Evolutionary conservation across 2,329 filamentous ascomycete species (phyloP).

Genomic region (Colletotrichum lini): DNA sequence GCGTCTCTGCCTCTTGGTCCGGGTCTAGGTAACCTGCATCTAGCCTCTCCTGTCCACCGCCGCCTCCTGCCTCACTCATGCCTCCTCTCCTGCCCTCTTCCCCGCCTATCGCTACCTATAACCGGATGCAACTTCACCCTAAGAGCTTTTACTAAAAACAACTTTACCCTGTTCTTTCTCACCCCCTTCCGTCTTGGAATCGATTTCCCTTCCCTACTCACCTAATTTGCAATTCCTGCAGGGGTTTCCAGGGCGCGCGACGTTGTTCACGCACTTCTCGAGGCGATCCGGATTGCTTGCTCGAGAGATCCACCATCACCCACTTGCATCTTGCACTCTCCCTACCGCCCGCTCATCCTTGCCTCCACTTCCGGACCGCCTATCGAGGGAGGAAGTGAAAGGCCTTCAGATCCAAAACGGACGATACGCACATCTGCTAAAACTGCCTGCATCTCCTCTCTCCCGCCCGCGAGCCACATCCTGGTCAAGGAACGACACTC

Average conservation of each 20-base stretch:
- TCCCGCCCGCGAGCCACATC: conserved; percentile 27
- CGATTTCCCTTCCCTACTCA: background rate
- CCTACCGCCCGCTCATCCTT: conserved; percentile 6
- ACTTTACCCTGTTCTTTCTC: conserved; percentile 17
- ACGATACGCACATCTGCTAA: conserved; percentile 28
- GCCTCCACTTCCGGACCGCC: conserved; percentile 28
- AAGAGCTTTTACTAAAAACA: background rate
- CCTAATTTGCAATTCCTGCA: conserved; percentile 26
- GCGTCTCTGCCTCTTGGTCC: background rate
- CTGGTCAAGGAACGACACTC: conserved; percentile 19
- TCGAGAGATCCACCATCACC: conserved; percentile 24
- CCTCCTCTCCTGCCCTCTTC: background rate
- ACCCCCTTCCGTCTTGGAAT: conserved; percentile 12
- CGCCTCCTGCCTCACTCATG: background rate
- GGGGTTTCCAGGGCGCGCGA: conserved; percentile 4
- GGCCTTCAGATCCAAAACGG: conserved; percentile 29
- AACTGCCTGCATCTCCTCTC: conserved; percentile 31
- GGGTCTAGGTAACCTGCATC: conserved; percentile 10
- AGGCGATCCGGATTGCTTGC: conserved; percentile 35
- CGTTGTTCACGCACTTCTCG: conserved; percentile 19
- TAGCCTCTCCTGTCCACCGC: conserved; percentile 6
- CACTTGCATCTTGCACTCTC: conserved; percentile 5
- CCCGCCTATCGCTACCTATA: conserved; percentile 37
- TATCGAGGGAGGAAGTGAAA: conserved; percentile 21
- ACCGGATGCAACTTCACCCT: conserved; percentile 38